These are phyloP conservation scores for Adiantum capillusveneris DNA, from an alignment of 75 land plant species.

Conservation along the genomic window DNA sequence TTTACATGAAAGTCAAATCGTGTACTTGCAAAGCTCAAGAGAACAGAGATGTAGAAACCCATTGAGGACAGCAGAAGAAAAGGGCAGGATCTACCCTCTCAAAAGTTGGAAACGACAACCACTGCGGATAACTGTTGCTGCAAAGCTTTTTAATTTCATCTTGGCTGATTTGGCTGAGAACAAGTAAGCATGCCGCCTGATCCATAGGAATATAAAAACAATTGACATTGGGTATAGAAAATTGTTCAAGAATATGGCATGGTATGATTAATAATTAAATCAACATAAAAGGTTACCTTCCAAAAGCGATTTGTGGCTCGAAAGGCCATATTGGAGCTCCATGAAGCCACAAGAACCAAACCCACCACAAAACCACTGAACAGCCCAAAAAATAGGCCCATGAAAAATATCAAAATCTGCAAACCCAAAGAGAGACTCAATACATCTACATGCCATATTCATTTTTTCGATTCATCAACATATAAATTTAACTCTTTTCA, in stretches of 20 bases:
- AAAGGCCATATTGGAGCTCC: not conserved
- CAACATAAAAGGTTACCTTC: slow-evolving; percentile 6
- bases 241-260: not conserved
- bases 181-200: slow-evolving; percentile 57
- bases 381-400: slow-evolving; percentile 3
- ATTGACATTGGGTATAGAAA: not conserved
- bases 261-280: not conserved
- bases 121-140: slow-evolving; percentile 61
- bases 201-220: not conserved
- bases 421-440: too few relatives aligned
- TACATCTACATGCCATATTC: too few relatives aligned
- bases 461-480: too few relatives aligned
- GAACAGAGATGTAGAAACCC: too few relatives aligned
- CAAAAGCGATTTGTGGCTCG: not conserved
- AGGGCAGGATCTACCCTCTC: slow-evolving; percentile 64
- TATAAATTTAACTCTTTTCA: too few relatives aligned
- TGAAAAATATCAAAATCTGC: slow-evolving; percentile 1
- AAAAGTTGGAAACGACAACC: slow-evolving; percentile 73
- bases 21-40: too few relatives aligned
- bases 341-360: slow-evolving; percentile 1
- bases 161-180: slow-evolving; percentile 48
- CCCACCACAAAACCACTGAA: slow-evolving; percentile 5
- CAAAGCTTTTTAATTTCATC: slow-evolving; percentile 73
- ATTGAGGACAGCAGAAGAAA: too few relatives aligned
- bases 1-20: too few relatives aligned